Percentiles rank a stretch among this genome's conserved stretches.
phyloP scores from a whole-genome alignment of 2,329 filamentous ascomycete species.

The Colletotrichum costaricense region DNA sequence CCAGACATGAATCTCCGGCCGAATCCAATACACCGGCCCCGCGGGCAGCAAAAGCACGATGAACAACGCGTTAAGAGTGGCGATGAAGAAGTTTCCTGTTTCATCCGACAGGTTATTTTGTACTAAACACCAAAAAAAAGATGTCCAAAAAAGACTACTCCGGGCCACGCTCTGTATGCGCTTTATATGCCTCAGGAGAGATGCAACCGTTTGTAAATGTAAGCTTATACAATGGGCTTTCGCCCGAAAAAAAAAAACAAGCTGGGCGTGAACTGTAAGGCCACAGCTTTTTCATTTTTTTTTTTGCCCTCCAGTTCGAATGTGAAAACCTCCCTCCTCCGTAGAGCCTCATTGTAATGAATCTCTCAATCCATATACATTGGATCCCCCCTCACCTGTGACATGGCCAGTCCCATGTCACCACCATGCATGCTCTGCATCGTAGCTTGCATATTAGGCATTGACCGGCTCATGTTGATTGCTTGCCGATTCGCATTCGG shows the following conservation, averaged over 20 bases:
- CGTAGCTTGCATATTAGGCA: slow-evolving; percentile 58
- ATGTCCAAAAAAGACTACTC: not conserved
- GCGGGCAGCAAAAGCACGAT: not conserved
- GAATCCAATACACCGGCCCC: not conserved
- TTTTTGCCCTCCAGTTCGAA: not conserved
- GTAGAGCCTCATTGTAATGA: not conserved
- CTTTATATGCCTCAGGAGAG: slow-evolving; percentile 15
- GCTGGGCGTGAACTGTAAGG: slow-evolving; percentile 2
- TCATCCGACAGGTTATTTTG: slow-evolving; percentile 17
- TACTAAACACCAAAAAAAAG: slow-evolving; percentile 21
- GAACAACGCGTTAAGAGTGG: not conserved
- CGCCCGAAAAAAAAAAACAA: slow-evolving; percentile 16
- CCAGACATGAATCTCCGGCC: not conserved
- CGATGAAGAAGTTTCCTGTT: not conserved
- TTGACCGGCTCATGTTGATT: slow-evolving; percentile 55
- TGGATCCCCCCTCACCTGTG: slow-evolving; percentile 57
- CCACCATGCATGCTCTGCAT: slow-evolving; percentile 54
- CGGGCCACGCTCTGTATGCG: slow-evolving; percentile 12
- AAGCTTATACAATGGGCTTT: slow-evolving; percentile 29
- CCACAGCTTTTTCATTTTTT: slow-evolving; percentile 2
- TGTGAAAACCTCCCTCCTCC: not conserved
- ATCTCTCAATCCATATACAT: slow-evolving; percentile 63
- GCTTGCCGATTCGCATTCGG: slow-evolving; percentile 48
- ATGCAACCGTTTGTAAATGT: slow-evolving; percentile 15
- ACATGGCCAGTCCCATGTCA: slow-evolving; percentile 59